Base-by-base conservation (phyloP, 2,329 filamentous ascomycete genomes). In the Fusarium sp. region DNA sequence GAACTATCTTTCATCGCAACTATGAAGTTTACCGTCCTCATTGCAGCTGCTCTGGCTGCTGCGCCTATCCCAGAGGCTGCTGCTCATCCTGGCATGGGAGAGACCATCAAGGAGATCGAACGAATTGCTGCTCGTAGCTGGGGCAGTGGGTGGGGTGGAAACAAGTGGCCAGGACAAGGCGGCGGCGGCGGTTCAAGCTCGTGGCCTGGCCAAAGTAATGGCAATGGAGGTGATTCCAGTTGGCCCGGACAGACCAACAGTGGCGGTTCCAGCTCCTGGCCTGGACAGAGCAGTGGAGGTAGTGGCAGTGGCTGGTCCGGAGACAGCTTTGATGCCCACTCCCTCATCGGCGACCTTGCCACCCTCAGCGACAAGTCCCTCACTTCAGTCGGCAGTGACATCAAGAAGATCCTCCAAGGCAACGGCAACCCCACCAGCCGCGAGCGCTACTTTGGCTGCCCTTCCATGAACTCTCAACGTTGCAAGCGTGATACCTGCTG, bases 401-500 rank as follows among this genome's bases (percentile, higher is more conserved):
- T 86, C 76, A 82, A 81, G 69, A 73, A 74, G 10, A 80, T 85
- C 42, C 78, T 85, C 10, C 74, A 77, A 10, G 78, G 78, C 15
- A 76, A 73, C 10, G 78, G 76, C 18, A 73, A 77, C 57, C 74
- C 78, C 10, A 78, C 77, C 25, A 76, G 76, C 38, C 52, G 73
- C 25, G 78, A 77, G 9, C 60, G 66, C 3, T 76, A 79, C 35
- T 54, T 74, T 33, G 51, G 75, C 19, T 76, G 73, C 37, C 78
- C 80, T 11, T 55, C 68, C 3, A 72, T 74, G 45, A 66, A 73
- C 63, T 69, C 66, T 3, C 48, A 21, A 8, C 77, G 73, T 4
- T 84, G 83, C 69, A 73, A 72, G 41, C 66, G 76, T 23, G 83
- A 85, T 52, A 81, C 82, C 3, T 86, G 84, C 76, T 86, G 84